Base-by-base conservation (phyloP, 2,329 filamentous ascomycete genomes). In the Diaporthe amygdali region DNA sequence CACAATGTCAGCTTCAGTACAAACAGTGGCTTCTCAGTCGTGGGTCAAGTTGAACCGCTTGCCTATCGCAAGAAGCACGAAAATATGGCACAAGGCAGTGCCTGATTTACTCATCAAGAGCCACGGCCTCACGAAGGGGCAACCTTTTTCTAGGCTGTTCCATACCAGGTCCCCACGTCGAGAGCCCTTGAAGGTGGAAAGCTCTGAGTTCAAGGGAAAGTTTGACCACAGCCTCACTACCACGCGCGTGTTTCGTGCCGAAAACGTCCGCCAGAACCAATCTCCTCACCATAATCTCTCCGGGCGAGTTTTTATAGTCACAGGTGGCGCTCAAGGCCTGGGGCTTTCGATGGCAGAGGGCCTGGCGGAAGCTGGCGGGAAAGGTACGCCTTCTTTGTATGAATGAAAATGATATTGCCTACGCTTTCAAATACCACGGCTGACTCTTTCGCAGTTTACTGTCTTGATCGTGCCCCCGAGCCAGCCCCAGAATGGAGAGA, bases 341-440 rank as follows among this genome's bases (percentile, higher is more conserved):
- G 93, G 93, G n/a, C 82, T 96, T 25, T 89, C 91, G 7, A 89
- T 95, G 76, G 89, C 92, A 1, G 92, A 95, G 76, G 92, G 91
- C 1, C 82, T 95, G 17, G 84, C 94, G 15, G 92, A 95, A 80
- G 93, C 93, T 30, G 93, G 93, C 25, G 93, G 92, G 30, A 93
- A 84, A 74, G 88, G 88, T 89, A 76, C 61, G 78, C 77, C 49
- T 51, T 34, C 27, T 32, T 44, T n/a, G n/a, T n/a, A 47, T 47
- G 20, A 9, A 7, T n/a, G 52, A 25, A 51, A 32, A 8, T 25
- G n/a, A 14, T 67, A 9, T 5, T 22, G 34, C n/a, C n/a, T n/a
- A 39, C 5, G 15, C 37, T 10, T 20, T 10, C 2, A 32, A 5
- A 2, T 12, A 10, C 47, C 32, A 67, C n/a, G 10, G 30, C 63